Base-by-base conservation (phyloP, 805 yeast genomes). In the Myxozyma vanderwaltii region DNA sequence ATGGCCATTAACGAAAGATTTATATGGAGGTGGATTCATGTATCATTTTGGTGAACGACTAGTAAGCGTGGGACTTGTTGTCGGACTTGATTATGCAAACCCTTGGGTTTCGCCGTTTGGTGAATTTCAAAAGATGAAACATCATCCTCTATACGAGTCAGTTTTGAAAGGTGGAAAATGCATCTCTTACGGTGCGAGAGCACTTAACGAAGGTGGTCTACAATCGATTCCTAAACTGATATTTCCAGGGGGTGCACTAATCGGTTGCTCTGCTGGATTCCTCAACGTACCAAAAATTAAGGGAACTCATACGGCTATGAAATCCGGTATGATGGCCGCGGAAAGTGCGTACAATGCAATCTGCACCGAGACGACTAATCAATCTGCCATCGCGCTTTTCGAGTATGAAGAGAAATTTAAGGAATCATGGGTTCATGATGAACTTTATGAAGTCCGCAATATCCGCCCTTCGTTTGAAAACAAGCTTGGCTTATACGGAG, bases 281-380 rank as follows among this genome's bases (percentile, higher is more conserved):
- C 82, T 94, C 83, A 94, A 94, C 71, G 98, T 94, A 45, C 97
- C 99, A 54, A 94, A 92, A 74, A 89, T 94, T 70, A 94, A 94
- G 76, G 99, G 99, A 15, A 86, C 97, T 0, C 99, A 94, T 73
- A 92, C 97, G 0, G 98, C 99, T 0, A 89, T 94, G 84, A 94
- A 94, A 74, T 81, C 94, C 8, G 99, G 98, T 33, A 86, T 94
- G 81, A 74, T 94, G 29, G 99, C 99, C 1, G 99, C 98, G 1
- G 97, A 94, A 69, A 72, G 81, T 23, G 87, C 91, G 43, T 90
- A 78, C 68, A 77, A 79, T 49, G 80, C 76, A 7, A 75, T 87
- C 51, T 24, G 82, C 1, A 68, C 64, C 10, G 63, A 61, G 13
- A 55, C 67, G 17, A 67, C 73, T 6, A 55, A 61, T 19, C 39